Conservation (phyloP, 2,329 filamentous ascomycete genomes). For the Parastagonospora nodorum region DNA sequence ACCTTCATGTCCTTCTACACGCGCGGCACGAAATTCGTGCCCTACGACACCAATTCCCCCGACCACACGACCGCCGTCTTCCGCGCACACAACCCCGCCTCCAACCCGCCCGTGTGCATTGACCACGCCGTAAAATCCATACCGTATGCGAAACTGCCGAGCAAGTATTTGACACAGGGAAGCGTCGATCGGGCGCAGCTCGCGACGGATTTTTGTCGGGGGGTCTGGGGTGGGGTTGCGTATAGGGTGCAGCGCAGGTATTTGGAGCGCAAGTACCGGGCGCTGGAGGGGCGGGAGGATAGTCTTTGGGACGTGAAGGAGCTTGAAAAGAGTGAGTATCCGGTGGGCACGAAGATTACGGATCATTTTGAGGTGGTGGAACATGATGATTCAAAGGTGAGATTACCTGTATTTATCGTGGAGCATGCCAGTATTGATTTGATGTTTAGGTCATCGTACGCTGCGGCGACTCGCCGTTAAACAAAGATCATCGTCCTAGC, state of each 20-base stretch:
- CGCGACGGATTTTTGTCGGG: slow-evolving; percentile 45
- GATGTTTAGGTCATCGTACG: slow-evolving; percentile 41
- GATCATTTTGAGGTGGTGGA: slow-evolving; percentile 51
- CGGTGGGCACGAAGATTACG: slow-evolving; percentile 43
- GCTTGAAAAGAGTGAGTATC: slow-evolving; percentile 38
- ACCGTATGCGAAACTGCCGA: slow-evolving; percentile 39
- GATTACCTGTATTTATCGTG: slow-evolving; percentile 1
- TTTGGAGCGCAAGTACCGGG: slow-evolving; percentile 44
- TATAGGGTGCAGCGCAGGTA: slow-evolving; percentile 43
- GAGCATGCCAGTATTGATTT: background rate
- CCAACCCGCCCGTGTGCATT: slow-evolving; percentile 42
- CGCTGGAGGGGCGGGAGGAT: slow-evolving; percentile 34
- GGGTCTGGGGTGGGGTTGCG: slow-evolving; percentile 45
- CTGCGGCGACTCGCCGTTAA: slow-evolving; percentile 46
- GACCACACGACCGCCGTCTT: slow-evolving; percentile 31
- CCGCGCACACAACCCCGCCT: slow-evolving; percentile 37
- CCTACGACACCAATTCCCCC: slow-evolving; percentile 35
- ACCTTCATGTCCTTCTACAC: slow-evolving; percentile 41
- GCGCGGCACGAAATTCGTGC: slow-evolving; percentile 43
- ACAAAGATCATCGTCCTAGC: slow-evolving; percentile 31
- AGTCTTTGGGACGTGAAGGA: slow-evolving; percentile 45
- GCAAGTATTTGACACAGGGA: slow-evolving; percentile 21
- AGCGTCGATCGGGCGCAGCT: slow-evolving; percentile 31
- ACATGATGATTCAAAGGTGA: slow-evolving; percentile 41
- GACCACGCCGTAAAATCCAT: slow-evolving; percentile 45